These are phyloP conservation scores for Ailanthus altissimus DNA, from an alignment of 345 rosid species.

Conservation along the genomic window DNA sequence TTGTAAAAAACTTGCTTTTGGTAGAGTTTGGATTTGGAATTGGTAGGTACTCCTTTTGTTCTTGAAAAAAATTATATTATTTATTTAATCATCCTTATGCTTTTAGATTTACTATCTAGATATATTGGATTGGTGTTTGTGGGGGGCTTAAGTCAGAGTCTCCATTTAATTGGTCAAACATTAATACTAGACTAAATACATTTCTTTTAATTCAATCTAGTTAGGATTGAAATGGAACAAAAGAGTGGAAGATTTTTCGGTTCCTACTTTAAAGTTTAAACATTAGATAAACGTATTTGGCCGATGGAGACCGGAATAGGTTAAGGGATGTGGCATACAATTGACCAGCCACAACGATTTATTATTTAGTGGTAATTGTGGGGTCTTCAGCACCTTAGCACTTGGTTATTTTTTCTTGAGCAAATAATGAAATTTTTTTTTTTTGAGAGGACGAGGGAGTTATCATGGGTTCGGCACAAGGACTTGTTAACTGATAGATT, in stretches of 20 bases:
- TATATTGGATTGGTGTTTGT: background rate
- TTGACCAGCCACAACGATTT: background rate
- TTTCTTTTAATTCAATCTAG: constrained; percentile 6
- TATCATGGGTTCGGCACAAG: constrained; percentile 29
- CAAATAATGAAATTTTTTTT: background rate
- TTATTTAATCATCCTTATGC: background rate
- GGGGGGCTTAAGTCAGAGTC: background rate
- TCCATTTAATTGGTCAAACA: constrained; percentile 24
- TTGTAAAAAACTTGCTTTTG: too few relatives aligned
- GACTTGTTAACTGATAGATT: constrained; percentile 13
- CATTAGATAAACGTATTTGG: constrained; percentile 8
- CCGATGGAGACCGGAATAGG: constrained; percentile 19
- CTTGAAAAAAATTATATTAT: background rate
- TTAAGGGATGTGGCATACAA: background rate
- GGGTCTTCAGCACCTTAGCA: background rate
- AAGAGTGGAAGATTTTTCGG: background rate
- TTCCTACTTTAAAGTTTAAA: constrained; percentile 12
- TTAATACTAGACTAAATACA: background rate
- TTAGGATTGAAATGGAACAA: constrained; percentile 1
- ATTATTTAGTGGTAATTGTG: background rate
- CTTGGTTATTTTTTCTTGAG: background rate
- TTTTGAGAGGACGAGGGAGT: background rate
- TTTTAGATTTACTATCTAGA: background rate
- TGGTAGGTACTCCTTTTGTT: too few relatives aligned
- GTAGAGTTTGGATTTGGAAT: constrained; percentile 23